Evolutionary conservation across 192 early-diverging fungal genomes (phyloP).

Genomic region (Coemansia interrupta): DNA sequence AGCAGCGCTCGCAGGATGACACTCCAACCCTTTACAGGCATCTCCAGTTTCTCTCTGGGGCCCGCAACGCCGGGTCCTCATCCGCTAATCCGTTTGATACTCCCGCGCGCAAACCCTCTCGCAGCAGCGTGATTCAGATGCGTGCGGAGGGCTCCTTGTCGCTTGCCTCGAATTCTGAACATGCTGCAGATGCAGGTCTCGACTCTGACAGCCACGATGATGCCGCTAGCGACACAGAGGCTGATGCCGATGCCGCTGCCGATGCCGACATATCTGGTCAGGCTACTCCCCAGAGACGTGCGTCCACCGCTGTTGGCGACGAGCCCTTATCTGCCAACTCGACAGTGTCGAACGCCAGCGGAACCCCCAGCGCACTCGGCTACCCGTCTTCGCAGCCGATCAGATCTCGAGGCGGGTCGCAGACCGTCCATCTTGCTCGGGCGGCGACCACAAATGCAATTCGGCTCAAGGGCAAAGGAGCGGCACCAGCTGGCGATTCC

Average conservation of each 20-base stretch:
- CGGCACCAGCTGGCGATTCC: neutral
- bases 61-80: neutral
- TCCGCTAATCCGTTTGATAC: neutral
- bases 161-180: too few relatives aligned
- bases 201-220: too few relatives aligned
- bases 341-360: neutral
- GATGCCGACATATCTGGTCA: too few relatives aligned
- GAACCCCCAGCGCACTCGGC: neutral
- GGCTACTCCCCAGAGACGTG: too few relatives aligned
- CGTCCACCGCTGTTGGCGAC: too few relatives aligned
- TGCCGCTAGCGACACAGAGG: too few relatives aligned
- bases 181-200: too few relatives aligned
- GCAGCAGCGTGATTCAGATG: too few relatives aligned
- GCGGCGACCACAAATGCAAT: constrained; percentile 52
- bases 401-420: constrained; percentile 46
- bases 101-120: neutral
- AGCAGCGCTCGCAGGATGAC: constrained; percentile 21
- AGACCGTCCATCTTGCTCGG: constrained; percentile 41
- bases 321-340: too few relatives aligned
- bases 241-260: too few relatives aligned
- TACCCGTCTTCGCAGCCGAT: constrained; percentile 16
- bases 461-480: constrained; percentile 36
- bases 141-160: too few relatives aligned
- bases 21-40: constrained; percentile 15
- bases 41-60: constrained; percentile 13